phyloP scores from a whole-genome alignment of 345 rosid species.

The Geranium brycei region DNA sequence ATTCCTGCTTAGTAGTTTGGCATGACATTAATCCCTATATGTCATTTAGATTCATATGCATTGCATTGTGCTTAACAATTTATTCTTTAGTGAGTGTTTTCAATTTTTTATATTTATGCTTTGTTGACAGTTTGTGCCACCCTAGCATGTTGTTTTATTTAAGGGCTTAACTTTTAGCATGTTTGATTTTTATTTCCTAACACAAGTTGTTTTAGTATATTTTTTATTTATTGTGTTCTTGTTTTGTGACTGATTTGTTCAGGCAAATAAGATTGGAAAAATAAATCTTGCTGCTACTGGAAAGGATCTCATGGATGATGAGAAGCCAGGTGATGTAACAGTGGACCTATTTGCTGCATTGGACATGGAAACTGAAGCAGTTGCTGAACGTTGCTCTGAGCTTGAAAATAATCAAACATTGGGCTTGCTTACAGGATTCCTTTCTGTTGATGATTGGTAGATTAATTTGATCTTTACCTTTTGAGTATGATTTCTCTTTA shows the following conservation, averaged over 20 bases:
- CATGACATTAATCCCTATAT: background rate
- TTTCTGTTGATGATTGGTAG: conserved; percentile 94
- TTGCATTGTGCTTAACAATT: background rate
- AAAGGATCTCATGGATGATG: conserved; percentile 99
- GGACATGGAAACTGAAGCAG: conserved; percentile 92
- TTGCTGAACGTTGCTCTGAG: conserved; percentile 58
- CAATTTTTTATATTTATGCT: background rate
- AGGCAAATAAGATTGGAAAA: conserved; percentile 97
- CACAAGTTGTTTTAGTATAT: background rate
- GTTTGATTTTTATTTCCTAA: background rate
- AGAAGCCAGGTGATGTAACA: conserved; percentile 90
- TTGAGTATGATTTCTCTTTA: background rate
- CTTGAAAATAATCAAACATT: conserved; percentile 77
- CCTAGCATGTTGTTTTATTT: background rate
- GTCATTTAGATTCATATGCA: too few relatives aligned
- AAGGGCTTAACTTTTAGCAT: background rate
- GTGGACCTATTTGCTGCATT: conserved; percentile 79
- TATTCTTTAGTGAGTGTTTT: background rate
- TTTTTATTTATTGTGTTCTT: background rate
- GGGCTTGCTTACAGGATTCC: conserved; percentile 92
- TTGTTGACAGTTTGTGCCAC: background rate
- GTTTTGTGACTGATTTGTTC: conserved; percentile 7
- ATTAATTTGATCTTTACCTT: background rate
- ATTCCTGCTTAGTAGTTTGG: background rate
- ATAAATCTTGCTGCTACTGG: conserved; percentile 99